phyloP scores from a whole-genome alignment of 2,329 filamentous ascomycete genomes.

The Fusarium cyanostomum region DNA sequence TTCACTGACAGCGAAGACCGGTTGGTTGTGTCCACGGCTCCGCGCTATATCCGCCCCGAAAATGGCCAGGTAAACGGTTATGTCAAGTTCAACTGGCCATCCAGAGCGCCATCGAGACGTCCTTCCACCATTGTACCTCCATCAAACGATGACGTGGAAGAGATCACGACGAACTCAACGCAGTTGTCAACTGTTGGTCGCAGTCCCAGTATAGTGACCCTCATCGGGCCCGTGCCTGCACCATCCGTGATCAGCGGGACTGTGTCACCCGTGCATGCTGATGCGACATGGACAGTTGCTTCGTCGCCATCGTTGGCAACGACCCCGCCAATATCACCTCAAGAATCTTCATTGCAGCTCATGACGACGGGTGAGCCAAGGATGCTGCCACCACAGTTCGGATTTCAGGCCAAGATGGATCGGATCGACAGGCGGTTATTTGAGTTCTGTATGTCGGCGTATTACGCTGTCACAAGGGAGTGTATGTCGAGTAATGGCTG shows the following conservation, averaged over 20 bases:
- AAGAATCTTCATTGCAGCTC: conserved; percentile 15
- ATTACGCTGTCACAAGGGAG: neutral
- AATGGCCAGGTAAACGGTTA: conserved; percentile 52
- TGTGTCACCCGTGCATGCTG: conserved; percentile 17
- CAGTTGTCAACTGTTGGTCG: conserved; percentile 6
- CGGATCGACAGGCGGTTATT: conserved; percentile 47
- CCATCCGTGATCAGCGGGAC: conserved; percentile 1
- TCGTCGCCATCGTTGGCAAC: conserved; percentile 17
- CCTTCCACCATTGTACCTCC: conserved; percentile 15
- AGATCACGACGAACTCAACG: conserved; percentile 22
- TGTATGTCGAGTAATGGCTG: neutral
- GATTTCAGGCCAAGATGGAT: conserved; percentile 48
- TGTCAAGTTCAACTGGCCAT: conserved; percentile 52
- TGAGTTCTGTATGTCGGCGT: conserved; percentile 47
- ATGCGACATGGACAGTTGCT: conserved; percentile 11
- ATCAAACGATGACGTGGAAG: conserved; percentile 25
- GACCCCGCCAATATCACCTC: conserved; percentile 10
- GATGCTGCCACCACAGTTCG: conserved; percentile 45
- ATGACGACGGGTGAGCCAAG: conserved; percentile 32
- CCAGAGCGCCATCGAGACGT: conserved; percentile 27
- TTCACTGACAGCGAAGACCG: conserved; percentile 47
- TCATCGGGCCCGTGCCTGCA: conserved; percentile 16
- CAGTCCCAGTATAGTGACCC: conserved; percentile 10
- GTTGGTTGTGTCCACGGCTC: conserved; percentile 36
- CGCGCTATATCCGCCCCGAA: conserved; percentile 44